phyloP scores from a whole-genome alignment of 1,139 yeast genomes.

The Kodamaea derodonti region DNA sequence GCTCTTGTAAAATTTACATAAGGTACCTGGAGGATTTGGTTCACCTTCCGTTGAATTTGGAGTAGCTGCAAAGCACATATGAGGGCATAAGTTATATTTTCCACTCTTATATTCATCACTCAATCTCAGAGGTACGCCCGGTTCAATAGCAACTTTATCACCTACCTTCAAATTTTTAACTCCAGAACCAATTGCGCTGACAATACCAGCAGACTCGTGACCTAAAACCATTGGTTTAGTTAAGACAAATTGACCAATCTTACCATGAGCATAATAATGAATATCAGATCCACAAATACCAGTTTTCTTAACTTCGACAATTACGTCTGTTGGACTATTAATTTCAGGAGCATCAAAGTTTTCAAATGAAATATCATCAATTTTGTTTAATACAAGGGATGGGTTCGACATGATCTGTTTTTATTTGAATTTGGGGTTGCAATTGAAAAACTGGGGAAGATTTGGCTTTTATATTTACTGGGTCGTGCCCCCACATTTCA shows the following conservation, averaged over 20 bases:
- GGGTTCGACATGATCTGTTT: slow-evolving; percentile 53
- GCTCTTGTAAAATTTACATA: slow-evolving; percentile 63
- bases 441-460: too few relatives aligned
- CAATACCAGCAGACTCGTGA: slow-evolving; percentile 73
- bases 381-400: slow-evolving; percentile 63
- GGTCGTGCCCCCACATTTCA: too few relatives aligned
- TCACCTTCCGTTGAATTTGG: slow-evolving; percentile 47
- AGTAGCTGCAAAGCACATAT: slow-evolving; percentile 84
- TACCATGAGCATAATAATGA: slow-evolving; percentile 77
- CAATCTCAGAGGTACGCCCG: slow-evolving; percentile 71
- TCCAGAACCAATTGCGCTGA: slow-evolving; percentile 58
- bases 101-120: slow-evolving; percentile 75
- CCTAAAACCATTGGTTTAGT: slow-evolving; percentile 69
- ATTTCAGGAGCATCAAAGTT: slow-evolving; percentile 63
- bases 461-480: too few relatives aligned
- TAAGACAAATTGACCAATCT: slow-evolving; percentile 68
- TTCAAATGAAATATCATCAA: slow-evolving; percentile 63
- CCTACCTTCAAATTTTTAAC: slow-evolving; percentile 66
- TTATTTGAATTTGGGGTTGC: too few relatives aligned
- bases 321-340: slow-evolving; percentile 62
- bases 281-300: slow-evolving; percentile 91
- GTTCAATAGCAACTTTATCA: slow-evolving; percentile 76
- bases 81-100: slow-evolving; percentile 73
- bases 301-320: slow-evolving; percentile 70
- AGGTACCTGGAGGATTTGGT: slow-evolving; percentile 60